phyloP scores from a whole-genome alignment of 2,329 filamentous ascomycete species.

The Nectriaceae sp. region DNA sequence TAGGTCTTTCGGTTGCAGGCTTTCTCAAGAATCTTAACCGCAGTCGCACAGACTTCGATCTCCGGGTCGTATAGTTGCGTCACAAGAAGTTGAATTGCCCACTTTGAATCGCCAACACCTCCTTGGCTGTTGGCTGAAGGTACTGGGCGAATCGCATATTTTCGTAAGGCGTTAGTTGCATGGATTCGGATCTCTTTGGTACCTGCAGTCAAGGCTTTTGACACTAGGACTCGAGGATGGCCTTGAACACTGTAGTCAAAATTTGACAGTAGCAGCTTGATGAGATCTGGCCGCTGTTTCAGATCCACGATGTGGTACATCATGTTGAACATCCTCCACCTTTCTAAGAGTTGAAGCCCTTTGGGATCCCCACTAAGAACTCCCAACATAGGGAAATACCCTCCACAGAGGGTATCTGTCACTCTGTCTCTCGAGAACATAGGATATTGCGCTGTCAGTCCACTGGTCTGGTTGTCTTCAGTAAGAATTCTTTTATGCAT shows the following conservation, averaged over 20 bases:
- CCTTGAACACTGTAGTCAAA: constrained; percentile 90
- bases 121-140: constrained; percentile 40
- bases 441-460: constrained; percentile 77
- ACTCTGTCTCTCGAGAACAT: constrained; percentile 88
- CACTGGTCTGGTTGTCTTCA: constrained; percentile 56
- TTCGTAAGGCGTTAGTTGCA: constrained; percentile 81
- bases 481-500: constrained; percentile 5
- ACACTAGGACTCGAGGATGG: constrained; percentile 88
- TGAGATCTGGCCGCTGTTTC: constrained; percentile 86
- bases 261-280: constrained; percentile 83
- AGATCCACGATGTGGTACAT: constrained; percentile 98
- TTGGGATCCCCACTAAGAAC: constrained; percentile 79
- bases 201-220: constrained; percentile 89
- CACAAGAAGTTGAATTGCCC: constrained; percentile 96
- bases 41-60: constrained; percentile 92
- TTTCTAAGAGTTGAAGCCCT: constrained; percentile 86
- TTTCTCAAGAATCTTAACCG: constrained; percentile 96
- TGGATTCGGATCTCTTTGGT: constrained; percentile 91
- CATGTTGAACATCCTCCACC: constrained; percentile 99
- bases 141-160: constrained; percentile 68
- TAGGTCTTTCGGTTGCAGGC: constrained; percentile 91
- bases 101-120: constrained; percentile 72
- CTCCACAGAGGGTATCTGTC: constrained; percentile 82
- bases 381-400: constrained; percentile 93
- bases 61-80: constrained; percentile 97